Percentiles rank a stretch among this genome's conserved stretches.
These are phyloP conservation scores for Pseudogymnoascus sp. DNA, from an alignment of 2,329 filamentous ascomycete species.

Conservation along the genomic window DNA sequence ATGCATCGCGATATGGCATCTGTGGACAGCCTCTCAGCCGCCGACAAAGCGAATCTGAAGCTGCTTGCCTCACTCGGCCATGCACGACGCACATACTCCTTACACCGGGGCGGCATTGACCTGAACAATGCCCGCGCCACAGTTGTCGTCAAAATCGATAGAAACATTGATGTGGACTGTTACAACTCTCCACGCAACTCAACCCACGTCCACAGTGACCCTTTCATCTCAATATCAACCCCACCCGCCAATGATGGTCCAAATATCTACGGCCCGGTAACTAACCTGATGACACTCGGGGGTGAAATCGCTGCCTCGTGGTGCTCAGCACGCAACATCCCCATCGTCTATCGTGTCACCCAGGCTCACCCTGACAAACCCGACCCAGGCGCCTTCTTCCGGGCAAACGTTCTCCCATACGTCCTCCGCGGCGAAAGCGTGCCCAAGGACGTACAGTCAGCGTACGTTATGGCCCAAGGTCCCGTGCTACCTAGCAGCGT, in stretches of 20 bases:
- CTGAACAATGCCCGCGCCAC: slow-evolving; percentile 36
- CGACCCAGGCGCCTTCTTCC: slow-evolving; percentile 21
- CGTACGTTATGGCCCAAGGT: slow-evolving; percentile 36
- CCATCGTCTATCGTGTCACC: slow-evolving; percentile 45
- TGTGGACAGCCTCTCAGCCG: slow-evolving; percentile 32
- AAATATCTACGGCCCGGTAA: slow-evolving; percentile 29
- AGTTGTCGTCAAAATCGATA: slow-evolving; percentile 36
- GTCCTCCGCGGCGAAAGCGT: not conserved
- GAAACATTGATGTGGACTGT: slow-evolving; percentile 8
- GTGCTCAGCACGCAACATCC: slow-evolving; percentile 48
- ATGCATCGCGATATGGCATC: slow-evolving; percentile 3
- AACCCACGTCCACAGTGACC: not conserved
- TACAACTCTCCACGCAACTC: slow-evolving; percentile 3
- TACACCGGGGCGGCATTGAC: slow-evolving; percentile 42
- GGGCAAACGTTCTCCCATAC: slow-evolving; percentile 17
- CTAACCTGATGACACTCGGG: slow-evolving; percentile 50
- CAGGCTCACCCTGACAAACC: slow-evolving; percentile 18
- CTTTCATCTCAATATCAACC: not conserved
- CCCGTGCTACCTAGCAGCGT: slow-evolving; percentile 42
- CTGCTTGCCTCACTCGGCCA: slow-evolving; percentile 40
- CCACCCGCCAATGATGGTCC: not conserved
- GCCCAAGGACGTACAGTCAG: slow-evolving; percentile 1
- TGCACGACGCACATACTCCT: slow-evolving; percentile 31
- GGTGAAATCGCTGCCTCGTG: slow-evolving; percentile 53
- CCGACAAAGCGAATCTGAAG: slow-evolving; percentile 38